These are phyloP conservation scores for Sporothrix mexicana DNA, from an alignment of 2,329 filamentous ascomycete genomes.

Conservation along the genomic window DNA sequence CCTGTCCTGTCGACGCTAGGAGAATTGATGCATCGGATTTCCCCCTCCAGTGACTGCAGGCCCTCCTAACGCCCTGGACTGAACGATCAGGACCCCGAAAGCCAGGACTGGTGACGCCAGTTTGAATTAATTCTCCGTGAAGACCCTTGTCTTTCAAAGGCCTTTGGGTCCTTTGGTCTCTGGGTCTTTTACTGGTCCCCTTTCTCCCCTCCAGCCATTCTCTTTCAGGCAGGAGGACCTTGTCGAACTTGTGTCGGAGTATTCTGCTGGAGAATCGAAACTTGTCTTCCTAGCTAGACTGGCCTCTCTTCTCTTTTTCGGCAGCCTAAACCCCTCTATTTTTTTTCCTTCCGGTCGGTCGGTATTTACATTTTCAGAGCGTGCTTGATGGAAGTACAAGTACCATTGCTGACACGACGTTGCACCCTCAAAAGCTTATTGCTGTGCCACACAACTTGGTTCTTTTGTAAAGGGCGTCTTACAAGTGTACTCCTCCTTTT, in stretches of 20 bases:
- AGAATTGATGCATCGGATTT: constrained; percentile 1
- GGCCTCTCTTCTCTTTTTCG: not conserved
- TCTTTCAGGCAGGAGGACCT: constrained; percentile 21
- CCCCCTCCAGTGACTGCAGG: not conserved
- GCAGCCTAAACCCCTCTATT: not conserved
- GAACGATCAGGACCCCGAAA: not conserved
- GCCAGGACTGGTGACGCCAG: not conserved
- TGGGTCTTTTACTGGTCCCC: not conserved
- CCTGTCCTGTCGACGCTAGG: not conserved
- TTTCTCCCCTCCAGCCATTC: not conserved
- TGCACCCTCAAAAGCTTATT: not conserved
- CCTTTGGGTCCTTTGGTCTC: not conserved
- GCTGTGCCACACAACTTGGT: not conserved
- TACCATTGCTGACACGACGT: constrained; percentile 4
- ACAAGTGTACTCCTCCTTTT: not conserved
- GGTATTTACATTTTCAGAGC: not conserved
- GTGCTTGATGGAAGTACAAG: not conserved
- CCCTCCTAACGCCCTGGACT: not conserved
- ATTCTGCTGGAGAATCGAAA: constrained; percentile 16
- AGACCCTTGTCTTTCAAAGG: constrained; percentile 2
- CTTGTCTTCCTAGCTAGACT: too few relatives aligned
- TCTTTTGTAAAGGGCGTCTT: not conserved
- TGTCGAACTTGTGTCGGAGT: not conserved
- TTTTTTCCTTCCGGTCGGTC: not conserved
- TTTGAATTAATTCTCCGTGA: not conserved